Base-by-base conservation (phyloP, 164 flowering plant genomes). In the Brasenia schreberi region DNA sequence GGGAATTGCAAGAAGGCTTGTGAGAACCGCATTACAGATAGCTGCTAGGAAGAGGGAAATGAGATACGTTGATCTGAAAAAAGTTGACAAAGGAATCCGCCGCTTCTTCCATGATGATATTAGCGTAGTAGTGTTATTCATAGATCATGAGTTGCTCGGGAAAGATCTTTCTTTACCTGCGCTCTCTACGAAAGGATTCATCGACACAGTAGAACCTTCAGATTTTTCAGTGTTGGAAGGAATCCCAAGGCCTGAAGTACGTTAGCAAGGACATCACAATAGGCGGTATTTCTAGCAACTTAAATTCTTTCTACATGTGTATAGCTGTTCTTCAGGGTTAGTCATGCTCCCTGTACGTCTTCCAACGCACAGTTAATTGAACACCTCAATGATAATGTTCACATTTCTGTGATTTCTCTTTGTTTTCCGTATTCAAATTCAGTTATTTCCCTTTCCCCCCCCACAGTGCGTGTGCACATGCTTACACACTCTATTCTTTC, bases 51-150 rank as follows among this genome's bases (percentile, higher is more conserved):
- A 80, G 72, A 76, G 79, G 65, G 69, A 75, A 58, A 79, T 79
- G 81, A 80, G 73, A 5, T 89, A 86, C 62, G 74, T 65, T 17
- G 85, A 78, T 18, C 76, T 89, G 1, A 81, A 77, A 79, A 81
- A 78, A 67, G 62, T 84, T 14, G 81, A 73, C 9, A 79, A 72
- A 63, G 87, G 92, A 19, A 7, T 49, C 19, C 76, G 94, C 52
- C 81, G 96, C 60, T 59, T 45, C 61, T 77, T 78, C 44, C 92
- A 92, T 66, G 97, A 92, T 75, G 97, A 92, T 71, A 87, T 91
- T 14, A 77, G 90, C 0, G 87, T 91, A 6, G 81, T 91, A 7
- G 96, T 91, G 43, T 43, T 87, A 66, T 92, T 80, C 67, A 62
- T 92, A 19, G 94, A 92, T 71, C 83, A 82, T 43, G 84, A 78